Percentiles rank a stretch among this genome's conserved stretches.
Evolutionary conservation across 1,139 yeast species (phyloP).

Genomic region (Debaryomyces fabryi): DNA sequence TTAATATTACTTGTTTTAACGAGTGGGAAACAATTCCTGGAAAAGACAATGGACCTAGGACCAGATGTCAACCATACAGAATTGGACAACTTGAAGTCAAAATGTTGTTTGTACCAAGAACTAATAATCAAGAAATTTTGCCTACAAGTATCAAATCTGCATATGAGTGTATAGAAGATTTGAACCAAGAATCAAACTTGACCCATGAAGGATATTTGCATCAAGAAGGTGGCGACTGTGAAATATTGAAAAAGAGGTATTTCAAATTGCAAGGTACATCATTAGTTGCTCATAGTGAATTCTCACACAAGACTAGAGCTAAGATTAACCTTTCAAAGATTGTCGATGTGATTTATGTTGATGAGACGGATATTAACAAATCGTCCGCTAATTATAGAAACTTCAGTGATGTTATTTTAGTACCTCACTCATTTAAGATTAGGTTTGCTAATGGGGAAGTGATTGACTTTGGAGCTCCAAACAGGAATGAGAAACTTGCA

Average conservation of each 20-base stretch:
- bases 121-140: slow-evolving; percentile 55
- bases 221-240: slow-evolving; percentile 82
- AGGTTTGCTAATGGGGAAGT: slow-evolving; percentile 68
- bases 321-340: slow-evolving; percentile 67
- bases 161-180: slow-evolving; percentile 51
- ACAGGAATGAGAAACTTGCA: slow-evolving; percentile 49
- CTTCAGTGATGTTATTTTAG: slow-evolving; percentile 63
- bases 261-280: slow-evolving; percentile 63
- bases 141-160: slow-evolving; percentile 70
- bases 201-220: slow-evolving; percentile 62
- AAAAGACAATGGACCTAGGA: slow-evolving; percentile 28
- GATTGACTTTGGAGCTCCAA: slow-evolving; percentile 71
- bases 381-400: slow-evolving; percentile 47
- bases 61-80: slow-evolving; percentile 55
- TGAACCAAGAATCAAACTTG: slow-evolving; percentile 40
- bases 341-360: slow-evolving; percentile 54
- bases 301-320: slow-evolving; percentile 62
- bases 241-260: slow-evolving; percentile 61
- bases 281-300: slow-evolving; percentile 67
- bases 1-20: slow-evolving; percentile 67
- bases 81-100: slow-evolving; percentile 71
- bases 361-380: slow-evolving; percentile 40
- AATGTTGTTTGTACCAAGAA: slow-evolving; percentile 71
- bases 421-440: slow-evolving; percentile 67
- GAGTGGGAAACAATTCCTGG: slow-evolving; percentile 69